A percentile compares a stretch with the other conserved stretches of the same genome.
Conservation (phyloP, 1,284 basidiomycete genomes). For the Irpex rosettiformis region DNA sequence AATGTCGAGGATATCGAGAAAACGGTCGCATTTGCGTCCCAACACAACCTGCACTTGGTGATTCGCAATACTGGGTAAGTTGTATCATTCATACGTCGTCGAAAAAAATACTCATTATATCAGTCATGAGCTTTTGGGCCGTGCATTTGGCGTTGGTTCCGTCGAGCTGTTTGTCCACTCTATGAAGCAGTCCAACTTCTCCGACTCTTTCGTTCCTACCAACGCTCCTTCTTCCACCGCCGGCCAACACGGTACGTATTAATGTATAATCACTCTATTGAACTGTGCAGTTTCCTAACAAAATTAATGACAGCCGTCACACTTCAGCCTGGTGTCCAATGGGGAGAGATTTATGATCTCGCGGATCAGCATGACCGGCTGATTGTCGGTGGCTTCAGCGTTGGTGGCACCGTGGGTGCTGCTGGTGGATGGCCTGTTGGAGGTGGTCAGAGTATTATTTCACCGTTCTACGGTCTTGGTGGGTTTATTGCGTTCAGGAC, state of each 20-base stretch:
- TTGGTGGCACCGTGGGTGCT: background rate
- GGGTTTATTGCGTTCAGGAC: constrained; percentile 6
- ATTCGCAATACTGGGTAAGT: background rate
- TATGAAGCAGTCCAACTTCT: background rate
- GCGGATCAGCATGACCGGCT: background rate
- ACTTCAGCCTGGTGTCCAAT: background rate
- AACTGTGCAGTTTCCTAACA: background rate
- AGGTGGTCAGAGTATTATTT: constrained; percentile 46
- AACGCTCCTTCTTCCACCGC: background rate
- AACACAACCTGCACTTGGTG: background rate
- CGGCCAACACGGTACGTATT: background rate
- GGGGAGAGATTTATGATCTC: background rate
- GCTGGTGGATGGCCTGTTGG: constrained; percentile 23
- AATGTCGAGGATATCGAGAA: background rate
- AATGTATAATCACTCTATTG: background rate
- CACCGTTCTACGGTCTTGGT: constrained; percentile 29
- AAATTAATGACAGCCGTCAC: background rate
- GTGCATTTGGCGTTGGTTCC: background rate
- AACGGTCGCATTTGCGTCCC: background rate
- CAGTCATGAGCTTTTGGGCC: background rate
- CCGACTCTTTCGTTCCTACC: background rate
- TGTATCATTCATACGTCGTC: background rate
- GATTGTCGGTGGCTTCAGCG: background rate
- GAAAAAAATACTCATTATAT: background rate
- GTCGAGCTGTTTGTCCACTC: background rate